A percentile compares a stretch with the other conserved stretches of the same genome.
phyloP scores from a whole-genome alignment of 345 rosid species.

The Brassica incana region DNA sequence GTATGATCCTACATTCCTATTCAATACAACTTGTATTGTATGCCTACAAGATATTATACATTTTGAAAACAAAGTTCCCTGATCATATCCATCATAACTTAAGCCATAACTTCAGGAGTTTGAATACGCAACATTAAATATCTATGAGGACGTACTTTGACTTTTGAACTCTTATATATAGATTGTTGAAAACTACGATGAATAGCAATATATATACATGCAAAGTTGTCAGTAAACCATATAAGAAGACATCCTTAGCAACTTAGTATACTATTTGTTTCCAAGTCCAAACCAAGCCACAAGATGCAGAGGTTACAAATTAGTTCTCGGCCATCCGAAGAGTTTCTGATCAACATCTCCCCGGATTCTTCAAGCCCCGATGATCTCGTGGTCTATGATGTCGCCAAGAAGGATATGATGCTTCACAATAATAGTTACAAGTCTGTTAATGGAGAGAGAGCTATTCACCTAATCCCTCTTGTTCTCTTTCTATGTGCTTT shows the following conservation, averaged over 20 bases:
- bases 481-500: conserved; percentile 60
- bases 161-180: conserved; percentile 19
- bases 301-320: conserved; percentile 52
- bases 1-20: neutral
- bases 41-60: neutral
- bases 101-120: conserved; percentile 38
- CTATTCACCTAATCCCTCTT: conserved; percentile 65
- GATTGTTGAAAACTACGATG: neutral
- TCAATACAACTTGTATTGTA: neutral
- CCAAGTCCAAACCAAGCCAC: neutral
- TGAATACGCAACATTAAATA: conserved; percentile 31
- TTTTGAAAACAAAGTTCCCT: conserved; percentile 23
- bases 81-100: conserved; percentile 30
- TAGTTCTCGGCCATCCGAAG: conserved; percentile 45
- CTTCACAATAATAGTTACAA: conserved; percentile 33
- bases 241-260: neutral
- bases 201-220: neutral
- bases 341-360: conserved; percentile 45
- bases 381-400: conserved; percentile 38
- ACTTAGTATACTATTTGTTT: neutral
- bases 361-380: conserved; percentile 18
- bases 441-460: conserved; percentile 41
- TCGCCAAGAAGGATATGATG: conserved; percentile 48
- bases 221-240: conserved; percentile 5
- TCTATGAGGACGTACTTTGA: neutral